A percentile compares a stretch with the other conserved stretches of the same genome.
Evolutionary conservation across 768 basidiomycete species (phyloP).

Genomic region (Tephrocybe sp.): DNA sequence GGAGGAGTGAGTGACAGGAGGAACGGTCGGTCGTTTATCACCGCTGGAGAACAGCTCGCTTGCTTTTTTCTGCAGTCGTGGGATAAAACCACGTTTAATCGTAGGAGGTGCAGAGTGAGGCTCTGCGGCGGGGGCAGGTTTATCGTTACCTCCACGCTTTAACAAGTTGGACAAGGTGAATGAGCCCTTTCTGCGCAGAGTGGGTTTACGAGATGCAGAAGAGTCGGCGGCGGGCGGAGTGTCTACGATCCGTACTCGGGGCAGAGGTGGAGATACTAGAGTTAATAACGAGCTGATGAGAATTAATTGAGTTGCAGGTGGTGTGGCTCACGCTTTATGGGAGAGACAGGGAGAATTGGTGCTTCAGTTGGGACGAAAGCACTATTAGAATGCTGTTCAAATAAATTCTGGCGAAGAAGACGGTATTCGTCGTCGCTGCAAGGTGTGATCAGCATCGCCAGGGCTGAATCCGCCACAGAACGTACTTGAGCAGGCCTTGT

Average conservation of each 20-base stretch:
- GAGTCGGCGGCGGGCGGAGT: conserved; percentile 10
- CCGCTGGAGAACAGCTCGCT: conserved; percentile 28
- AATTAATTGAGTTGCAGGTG: too few species aligned
- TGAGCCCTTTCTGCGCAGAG: conserved; percentile 22
- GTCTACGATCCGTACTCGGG: conserved; percentile 8
- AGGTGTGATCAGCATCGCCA: background rate
- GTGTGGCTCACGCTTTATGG: conserved; percentile 10
- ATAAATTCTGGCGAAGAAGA: conserved; percentile 63
- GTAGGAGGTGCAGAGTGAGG: conserved; percentile 6
- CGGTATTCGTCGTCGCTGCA: conserved; percentile 75
- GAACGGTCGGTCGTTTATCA: conserved; percentile 18
- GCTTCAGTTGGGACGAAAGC: conserved; percentile 27
- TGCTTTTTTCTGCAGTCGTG: conserved; percentile 33
- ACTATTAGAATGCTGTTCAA: conserved; percentile 52
- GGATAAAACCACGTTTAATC: conserved; percentile 29
- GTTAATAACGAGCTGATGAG: too few species aligned
- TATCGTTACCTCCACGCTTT: conserved; percentile 37
- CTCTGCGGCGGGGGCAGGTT: conserved; percentile 11
- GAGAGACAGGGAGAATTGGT: conserved; percentile 27
- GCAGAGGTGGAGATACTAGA: conserved; percentile 3
- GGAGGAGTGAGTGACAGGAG: conserved; percentile 16
- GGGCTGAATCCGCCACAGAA: conserved; percentile 5
- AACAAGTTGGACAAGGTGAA: conserved; percentile 34
- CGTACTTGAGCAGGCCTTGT: conserved; percentile 63
- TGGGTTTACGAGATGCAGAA: conserved; percentile 11